Base-by-base conservation (phyloP, 139 green algal species). In the Zygnema circumcarinatum region DNA sequence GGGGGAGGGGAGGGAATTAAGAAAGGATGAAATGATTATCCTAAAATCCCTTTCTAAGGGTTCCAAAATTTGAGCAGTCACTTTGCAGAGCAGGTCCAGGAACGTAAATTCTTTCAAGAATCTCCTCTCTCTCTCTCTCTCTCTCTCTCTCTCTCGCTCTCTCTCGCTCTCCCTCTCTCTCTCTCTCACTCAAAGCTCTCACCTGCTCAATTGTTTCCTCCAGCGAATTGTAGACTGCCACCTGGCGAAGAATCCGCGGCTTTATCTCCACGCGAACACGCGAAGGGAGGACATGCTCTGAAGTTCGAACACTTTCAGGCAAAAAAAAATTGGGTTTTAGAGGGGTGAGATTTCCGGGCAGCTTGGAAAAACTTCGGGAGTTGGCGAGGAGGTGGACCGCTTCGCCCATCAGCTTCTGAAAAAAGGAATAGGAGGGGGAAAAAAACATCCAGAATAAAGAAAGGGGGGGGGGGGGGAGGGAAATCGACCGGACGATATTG, bases 191-290 rank as follows among this genome's bases (percentile, higher is more conserved):
- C n/a, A n/a, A n/a, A n/a, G n/a, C n/a, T n/a, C 7, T 40, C 76
- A 89, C 84, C 83, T 88, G 83, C 11, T 74, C 36, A 20, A 74
- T 2, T 38, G 38, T 53, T 39, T 88, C 83, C 1, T 84, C 83
- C 38, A 88, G 29, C 0, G 83, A 40, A 62, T 88, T 88, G 29
- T 88, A 88, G n/a, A 84, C 31, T 29, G 81, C 83, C 20, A 88
- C 73, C n/a, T 73, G 81, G 38, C 79, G 79, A n/a, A 76, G 29
- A 67, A 16, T 32, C 52, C 0, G 56, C n/a, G 33, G 3, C n/a
- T 38, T 38, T 40, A 86, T 35, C 20, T 76, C 32, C 38, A 85
- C 22, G 22, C 0, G 68, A 20, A 1, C 20, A 11, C 39, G 1
- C 2, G 31, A 31, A 2, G 74, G 74, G 29, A 82, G 74, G 39